Percentiles rank a stretch among this genome's conserved stretches.
phyloP scores from a whole-genome alignment of 2,329 filamentous ascomycete species.

The Dothideomycetes sp. region DNA sequence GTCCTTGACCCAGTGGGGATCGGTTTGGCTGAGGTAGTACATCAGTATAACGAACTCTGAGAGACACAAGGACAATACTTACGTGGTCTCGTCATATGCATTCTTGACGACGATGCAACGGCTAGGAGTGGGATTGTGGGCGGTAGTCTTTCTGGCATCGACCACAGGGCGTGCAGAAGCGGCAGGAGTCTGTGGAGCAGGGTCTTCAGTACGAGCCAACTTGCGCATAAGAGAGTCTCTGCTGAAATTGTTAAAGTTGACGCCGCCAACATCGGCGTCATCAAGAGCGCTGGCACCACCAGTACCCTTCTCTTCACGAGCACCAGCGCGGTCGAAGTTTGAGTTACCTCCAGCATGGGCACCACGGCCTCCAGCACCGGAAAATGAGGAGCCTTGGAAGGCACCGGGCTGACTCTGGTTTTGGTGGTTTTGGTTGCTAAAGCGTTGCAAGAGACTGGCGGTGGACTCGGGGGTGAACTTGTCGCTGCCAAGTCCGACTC shows the following conservation, averaged over 20 bases:
- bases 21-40: constrained; percentile 61
- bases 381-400: constrained; percentile 86
- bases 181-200: constrained; percentile 49
- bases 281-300: constrained; percentile 90
- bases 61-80: constrained; percentile 36
- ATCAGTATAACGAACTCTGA: constrained; percentile 13
- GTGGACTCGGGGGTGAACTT: constrained; percentile 98
- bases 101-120: constrained; percentile 91
- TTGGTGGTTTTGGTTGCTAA: constrained; percentile 72
- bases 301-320: constrained; percentile 75
- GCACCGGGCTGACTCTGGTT: constrained; percentile 44
- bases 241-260: constrained; percentile 99
- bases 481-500: constrained; percentile 98
- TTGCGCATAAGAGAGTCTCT: constrained; percentile 98
- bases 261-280: constrained; percentile 93
- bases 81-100: constrained; percentile 90
- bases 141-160: constrained; percentile 64
- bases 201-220: constrained; percentile 89
- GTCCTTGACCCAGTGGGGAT: constrained; percentile 75
- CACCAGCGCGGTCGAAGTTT: constrained; percentile 82
- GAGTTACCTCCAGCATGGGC: constrained; percentile 64
- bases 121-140: constrained; percentile 85
- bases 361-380: constrained; percentile 78
- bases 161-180: constrained; percentile 11
- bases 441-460: constrained; percentile 83